phyloP scores from a whole-genome alignment of 2,329 filamentous ascomycete species.

The Emmonsiellopsis sp. region DNA sequence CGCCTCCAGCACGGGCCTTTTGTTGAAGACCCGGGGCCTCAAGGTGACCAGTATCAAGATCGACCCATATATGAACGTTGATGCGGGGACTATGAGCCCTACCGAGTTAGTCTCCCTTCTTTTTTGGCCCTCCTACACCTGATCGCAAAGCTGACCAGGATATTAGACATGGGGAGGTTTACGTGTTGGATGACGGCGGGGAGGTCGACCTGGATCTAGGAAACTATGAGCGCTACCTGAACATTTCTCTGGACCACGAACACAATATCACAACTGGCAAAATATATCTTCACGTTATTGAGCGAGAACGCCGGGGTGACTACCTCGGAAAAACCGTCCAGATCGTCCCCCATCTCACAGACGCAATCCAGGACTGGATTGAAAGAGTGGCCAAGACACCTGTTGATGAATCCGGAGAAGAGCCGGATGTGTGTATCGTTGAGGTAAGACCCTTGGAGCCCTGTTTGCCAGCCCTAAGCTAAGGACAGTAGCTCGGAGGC shows the following conservation, averaged over 20 bases:
- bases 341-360: constrained; percentile 65
- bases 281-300: constrained; percentile 83
- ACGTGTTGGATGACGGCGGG: constrained; percentile 75
- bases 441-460: constrained; percentile 38
- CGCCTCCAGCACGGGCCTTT: constrained; percentile 63
- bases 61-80: constrained; percentile 66
- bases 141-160: neutral
- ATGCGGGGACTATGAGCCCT: constrained; percentile 64
- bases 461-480: constrained; percentile 44
- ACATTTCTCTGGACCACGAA: constrained; percentile 69
- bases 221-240: constrained; percentile 73
- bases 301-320: constrained; percentile 60
- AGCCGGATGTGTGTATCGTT: constrained; percentile 88
- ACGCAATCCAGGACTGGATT: constrained; percentile 86
- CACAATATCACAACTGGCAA: constrained; percentile 98
- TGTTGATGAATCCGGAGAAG: constrained; percentile 71
- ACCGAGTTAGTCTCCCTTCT: constrained; percentile 41
- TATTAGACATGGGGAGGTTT: constrained; percentile 72
- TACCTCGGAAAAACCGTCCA: constrained; percentile 87
- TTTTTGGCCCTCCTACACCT: constrained; percentile 3
- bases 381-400: constrained; percentile 74
- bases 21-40: constrained; percentile 71
- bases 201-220: constrained; percentile 67
- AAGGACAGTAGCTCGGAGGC: constrained; percentile 40
- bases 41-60: constrained; percentile 64